Conservation (phyloP, 345 rosid genomes). For the Populus deltoides region DNA sequence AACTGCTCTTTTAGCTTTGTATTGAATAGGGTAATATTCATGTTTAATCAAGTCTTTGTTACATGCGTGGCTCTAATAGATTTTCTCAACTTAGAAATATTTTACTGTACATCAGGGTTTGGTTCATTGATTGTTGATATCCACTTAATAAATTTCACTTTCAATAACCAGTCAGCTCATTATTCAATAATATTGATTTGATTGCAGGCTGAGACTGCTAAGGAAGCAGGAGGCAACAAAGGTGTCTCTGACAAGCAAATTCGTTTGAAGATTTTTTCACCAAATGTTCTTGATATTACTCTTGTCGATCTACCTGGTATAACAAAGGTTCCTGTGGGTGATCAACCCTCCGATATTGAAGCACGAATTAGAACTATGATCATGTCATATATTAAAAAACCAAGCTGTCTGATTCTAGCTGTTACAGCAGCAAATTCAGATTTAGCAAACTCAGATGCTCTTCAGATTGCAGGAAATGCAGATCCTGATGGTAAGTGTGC, state of each 20-base stretch:
- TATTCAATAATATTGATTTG: background rate
- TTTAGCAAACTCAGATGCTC: constrained; percentile 93
- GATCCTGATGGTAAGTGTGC: constrained; percentile 79
- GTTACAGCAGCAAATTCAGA: constrained; percentile 93
- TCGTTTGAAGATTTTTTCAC: constrained; percentile 81
- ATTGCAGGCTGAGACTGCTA: constrained; percentile 75
- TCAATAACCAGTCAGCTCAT: background rate
- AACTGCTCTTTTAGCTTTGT: too few relatives aligned
- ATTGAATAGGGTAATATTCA: too few relatives aligned
- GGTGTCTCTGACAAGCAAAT: constrained; percentile 91
- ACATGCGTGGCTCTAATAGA: background rate
- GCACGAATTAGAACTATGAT: constrained; percentile 95
- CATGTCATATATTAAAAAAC: constrained; percentile 82
- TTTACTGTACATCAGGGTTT: background rate
- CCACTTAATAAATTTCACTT: background rate
- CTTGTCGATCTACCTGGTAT: constrained; percentile 97
- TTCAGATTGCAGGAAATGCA: constrained; percentile 87
- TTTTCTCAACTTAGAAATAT: background rate
- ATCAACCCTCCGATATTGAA: constrained; percentile 93
- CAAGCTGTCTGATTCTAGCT: constrained; percentile 81
- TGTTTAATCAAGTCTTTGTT: background rate
- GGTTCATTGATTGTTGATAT: background rate
- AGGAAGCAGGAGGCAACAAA: constrained; percentile 84
- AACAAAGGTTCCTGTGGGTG: constrained; percentile 95
- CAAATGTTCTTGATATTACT: constrained; percentile 88